A percentile compares a stretch with the other conserved stretches of the same genome.
Evolutionary conservation across 2,329 filamentous ascomycete species (phyloP).

Genomic region (Diaporthe caulivora): DNA sequence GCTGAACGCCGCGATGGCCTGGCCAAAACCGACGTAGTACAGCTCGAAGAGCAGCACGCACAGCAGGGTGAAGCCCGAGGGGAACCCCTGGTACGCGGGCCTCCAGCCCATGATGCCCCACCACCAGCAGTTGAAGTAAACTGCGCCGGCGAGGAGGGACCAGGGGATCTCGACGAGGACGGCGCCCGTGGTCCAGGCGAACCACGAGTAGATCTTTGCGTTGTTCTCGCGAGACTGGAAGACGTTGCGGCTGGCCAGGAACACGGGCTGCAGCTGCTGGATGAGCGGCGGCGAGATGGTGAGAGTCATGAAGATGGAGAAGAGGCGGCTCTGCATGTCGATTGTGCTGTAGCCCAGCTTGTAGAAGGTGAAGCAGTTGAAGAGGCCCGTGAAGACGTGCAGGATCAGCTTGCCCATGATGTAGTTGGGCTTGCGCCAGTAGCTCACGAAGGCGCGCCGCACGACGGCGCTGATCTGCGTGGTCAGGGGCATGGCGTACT

Average conservation of each 20-base stretch:
- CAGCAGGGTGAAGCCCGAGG: slow-evolving; percentile 62
- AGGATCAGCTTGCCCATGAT: slow-evolving; percentile 69
- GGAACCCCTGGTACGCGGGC: slow-evolving; percentile 56
- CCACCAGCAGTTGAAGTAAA: slow-evolving; percentile 70
- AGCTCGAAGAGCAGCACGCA: slow-evolving; percentile 72
- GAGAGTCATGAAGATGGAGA: slow-evolving; percentile 73
- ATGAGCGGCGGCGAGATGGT: slow-evolving; percentile 71
- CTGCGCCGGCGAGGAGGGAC: slow-evolving; percentile 56
- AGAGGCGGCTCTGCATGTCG: slow-evolving; percentile 67
- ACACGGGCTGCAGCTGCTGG: slow-evolving; percentile 70
- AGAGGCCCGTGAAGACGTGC: slow-evolving; percentile 66
- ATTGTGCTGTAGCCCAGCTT: slow-evolving; percentile 64
- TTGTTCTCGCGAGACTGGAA: slow-evolving; percentile 72
- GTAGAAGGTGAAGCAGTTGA: slow-evolving; percentile 74
- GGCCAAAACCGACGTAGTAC: slow-evolving; percentile 71
- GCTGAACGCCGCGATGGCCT: slow-evolving; percentile 73
- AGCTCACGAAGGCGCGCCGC: slow-evolving; percentile 69
- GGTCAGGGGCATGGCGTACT: slow-evolving; percentile 72
- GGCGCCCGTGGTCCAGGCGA: slow-evolving; percentile 68
- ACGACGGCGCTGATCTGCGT: slow-evolving; percentile 67
- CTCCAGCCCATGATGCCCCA: slow-evolving; percentile 56
- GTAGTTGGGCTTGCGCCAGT: slow-evolving; percentile 76
- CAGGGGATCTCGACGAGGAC: slow-evolving; percentile 62
- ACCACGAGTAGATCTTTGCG: slow-evolving; percentile 71
- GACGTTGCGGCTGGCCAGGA: slow-evolving; percentile 63